These are phyloP conservation scores for Aspergillus texensis DNA, from an alignment of 2,329 filamentous ascomycete species.

Conservation along the genomic window DNA sequence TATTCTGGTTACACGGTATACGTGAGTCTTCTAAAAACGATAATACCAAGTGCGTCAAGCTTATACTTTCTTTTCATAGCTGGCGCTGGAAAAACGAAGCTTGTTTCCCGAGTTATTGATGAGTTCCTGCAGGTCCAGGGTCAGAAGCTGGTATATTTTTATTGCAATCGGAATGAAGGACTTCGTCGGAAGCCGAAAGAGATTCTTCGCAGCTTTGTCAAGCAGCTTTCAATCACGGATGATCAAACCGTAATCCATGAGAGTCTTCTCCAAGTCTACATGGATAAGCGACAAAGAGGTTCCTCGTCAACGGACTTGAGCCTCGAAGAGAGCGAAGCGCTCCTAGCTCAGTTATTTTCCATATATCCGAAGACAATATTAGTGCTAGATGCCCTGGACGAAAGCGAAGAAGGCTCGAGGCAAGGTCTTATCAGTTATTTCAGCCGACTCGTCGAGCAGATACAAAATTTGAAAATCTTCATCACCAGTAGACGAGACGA, in stretches of 20 bases:
- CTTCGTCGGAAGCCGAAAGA: not conserved
- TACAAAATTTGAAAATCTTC: not conserved
- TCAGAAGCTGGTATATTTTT: not conserved
- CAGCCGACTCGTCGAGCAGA: not conserved
- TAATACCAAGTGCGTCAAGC: not conserved
- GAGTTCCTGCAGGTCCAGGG: not conserved
- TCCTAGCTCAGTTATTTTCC: not conserved
- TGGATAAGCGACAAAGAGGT: not conserved
- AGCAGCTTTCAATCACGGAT: not conserved
- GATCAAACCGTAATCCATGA: not conserved
- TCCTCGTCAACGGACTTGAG: not conserved
- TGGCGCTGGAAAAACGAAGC: not conserved
- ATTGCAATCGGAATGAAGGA: not conserved
- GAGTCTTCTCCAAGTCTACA: not conserved
- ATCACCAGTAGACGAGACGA: not conserved
- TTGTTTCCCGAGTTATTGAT: not conserved
- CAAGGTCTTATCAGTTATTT: not conserved
- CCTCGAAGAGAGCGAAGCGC: not conserved
- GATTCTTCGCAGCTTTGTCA: not conserved
- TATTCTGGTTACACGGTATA: not conserved
- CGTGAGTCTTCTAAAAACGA: not conserved
- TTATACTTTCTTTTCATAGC: not conserved
- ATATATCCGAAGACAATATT: not conserved
- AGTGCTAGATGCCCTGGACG: not conserved
- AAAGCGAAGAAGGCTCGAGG: not conserved